Base-by-base conservation (phyloP, 331 rosid genomes). In the Arachis monticola region DNA sequence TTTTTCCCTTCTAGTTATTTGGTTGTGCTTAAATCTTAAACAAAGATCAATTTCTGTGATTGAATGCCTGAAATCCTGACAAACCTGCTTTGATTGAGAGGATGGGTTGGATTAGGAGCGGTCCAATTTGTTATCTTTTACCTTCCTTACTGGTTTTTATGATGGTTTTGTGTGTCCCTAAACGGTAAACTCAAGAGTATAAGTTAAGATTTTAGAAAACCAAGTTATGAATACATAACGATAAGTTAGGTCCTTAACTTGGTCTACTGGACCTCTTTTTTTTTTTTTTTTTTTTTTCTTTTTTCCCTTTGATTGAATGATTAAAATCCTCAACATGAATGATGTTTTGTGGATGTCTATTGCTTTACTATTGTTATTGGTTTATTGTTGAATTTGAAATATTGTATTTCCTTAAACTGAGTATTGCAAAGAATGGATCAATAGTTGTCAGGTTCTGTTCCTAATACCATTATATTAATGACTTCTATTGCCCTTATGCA, bases 301-400 rank as follows among this genome's bases (percentile, higher is more conserved):
- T 45, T 22, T 22, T 22, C 27, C 7, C 2, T 2, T 59, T 1
- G 10, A 46, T 62, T 77, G 66, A 74, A 73, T 83, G 42, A 64
- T 35, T 35, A 57, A 17, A 79, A 40, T 76, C 14, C 40, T 78
- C 64, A 67, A 44, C 67, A 56, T 63, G 60, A 72, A 60, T 72
- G 67, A 6, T 62, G 48, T 55, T 13, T 67, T 62, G 27, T 72
- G 50, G 47, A 9, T 56, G 1, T 55, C n/a, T 56, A 30, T 66
- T 51, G 56, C 40, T 31, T 65, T 58, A 41, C 38, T 45, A 40
- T 8, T 72, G 42, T 74, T 77, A 50, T 14, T 59, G 58, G 48
- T 51, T 22, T 72, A 4, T 59, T 64, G 73, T 31, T 77, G 51
- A 45, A 17, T 73, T 11, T 83, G 62, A 75, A 63, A 41, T 5